Evolutionary conservation across 164 flowering plant species (phyloP).

Genomic region (Platanus orientalis): DNA sequence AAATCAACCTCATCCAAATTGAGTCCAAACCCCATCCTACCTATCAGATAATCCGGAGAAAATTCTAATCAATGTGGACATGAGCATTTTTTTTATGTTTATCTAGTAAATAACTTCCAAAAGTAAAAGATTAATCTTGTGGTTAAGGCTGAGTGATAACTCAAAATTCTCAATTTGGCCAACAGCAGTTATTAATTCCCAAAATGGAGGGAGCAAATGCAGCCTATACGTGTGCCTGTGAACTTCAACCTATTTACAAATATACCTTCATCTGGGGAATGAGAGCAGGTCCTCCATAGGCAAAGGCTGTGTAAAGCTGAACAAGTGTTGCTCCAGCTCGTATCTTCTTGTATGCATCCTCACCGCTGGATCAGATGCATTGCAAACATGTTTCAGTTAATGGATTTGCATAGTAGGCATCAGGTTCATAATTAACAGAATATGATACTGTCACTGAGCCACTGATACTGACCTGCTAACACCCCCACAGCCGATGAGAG

Average conservation of each 20-base stretch:
- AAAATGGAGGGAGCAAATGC: too few species aligned
- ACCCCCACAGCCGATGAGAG: conserved; percentile 95
- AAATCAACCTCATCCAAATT: too few species aligned
- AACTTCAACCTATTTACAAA: background rate
- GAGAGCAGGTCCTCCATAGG: conserved; percentile 92
- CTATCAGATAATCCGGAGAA: too few species aligned
- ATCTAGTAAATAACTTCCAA: too few species aligned
- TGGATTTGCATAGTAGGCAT: background rate
- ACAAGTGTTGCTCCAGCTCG: conserved; percentile 94
- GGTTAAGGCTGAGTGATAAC: too few species aligned
- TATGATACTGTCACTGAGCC: background rate
- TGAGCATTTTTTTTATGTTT: too few species aligned
- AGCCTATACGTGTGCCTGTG: background rate
- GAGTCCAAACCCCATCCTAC: too few species aligned
- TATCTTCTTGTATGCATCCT: conserved; percentile 93
- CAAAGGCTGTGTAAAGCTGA: conserved; percentile 93
- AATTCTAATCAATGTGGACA: too few species aligned
- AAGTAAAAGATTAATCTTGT: too few species aligned
- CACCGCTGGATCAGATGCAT: conserved; percentile 58
- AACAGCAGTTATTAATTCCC: too few species aligned
- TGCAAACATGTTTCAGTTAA: conserved; percentile 7
- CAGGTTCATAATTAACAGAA: background rate
- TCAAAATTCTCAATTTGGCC: too few species aligned
- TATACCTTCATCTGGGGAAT: conserved; percentile 89
- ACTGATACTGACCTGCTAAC: conserved; percentile 60